Conservation (phyloP, 495 filamentous ascomycete genomes). For the Apiosordaria backusii region DNA sequence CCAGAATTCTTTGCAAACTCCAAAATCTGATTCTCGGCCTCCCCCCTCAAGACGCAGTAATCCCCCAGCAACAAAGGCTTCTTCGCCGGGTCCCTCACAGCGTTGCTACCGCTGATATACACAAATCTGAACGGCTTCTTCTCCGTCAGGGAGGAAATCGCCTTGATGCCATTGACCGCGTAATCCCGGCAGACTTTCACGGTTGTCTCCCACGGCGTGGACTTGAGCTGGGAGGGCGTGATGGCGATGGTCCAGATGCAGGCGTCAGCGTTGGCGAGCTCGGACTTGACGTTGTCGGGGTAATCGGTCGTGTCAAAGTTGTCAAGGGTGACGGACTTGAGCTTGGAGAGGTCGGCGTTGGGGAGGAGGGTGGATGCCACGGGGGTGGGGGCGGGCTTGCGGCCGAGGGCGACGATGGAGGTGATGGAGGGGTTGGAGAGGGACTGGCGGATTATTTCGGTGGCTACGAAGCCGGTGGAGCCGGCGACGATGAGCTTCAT, state of each 20-base stretch:
- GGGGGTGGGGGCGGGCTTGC: constrained; percentile 23
- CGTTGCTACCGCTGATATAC: constrained; percentile 43
- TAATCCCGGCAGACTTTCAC: constrained; percentile 44
- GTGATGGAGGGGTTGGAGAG: constrained; percentile 38
- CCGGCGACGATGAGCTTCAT: constrained; percentile 56
- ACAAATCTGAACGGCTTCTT: constrained; percentile 41
- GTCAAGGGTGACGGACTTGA: constrained; percentile 39
- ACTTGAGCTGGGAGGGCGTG: constrained; percentile 35
- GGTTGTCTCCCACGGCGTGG: constrained; percentile 35
- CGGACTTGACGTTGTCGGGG: constrained; percentile 35
- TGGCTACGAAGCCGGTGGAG: constrained; percentile 48
- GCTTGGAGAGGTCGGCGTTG: constrained; percentile 31
- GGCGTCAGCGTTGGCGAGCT: constrained; percentile 47
- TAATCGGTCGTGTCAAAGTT: constrained; percentile 43
- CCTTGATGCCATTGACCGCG: constrained; percentile 38
- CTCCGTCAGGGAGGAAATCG: constrained; percentile 29
- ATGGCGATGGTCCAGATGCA: constrained; percentile 54
- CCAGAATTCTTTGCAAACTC: constrained; percentile 32
- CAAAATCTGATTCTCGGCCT: constrained; percentile 43
- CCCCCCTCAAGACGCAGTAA: constrained; percentile 44
- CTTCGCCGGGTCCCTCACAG: constrained; percentile 38
- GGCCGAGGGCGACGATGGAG: constrained; percentile 42
- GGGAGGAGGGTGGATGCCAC: constrained; percentile 7
- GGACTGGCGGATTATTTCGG: constrained; percentile 46
- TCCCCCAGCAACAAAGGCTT: constrained; percentile 36